Evolutionary conservation across 108 stramenopile species (phyloP).

Genomic region (Skeletonema tropicum): DNA sequence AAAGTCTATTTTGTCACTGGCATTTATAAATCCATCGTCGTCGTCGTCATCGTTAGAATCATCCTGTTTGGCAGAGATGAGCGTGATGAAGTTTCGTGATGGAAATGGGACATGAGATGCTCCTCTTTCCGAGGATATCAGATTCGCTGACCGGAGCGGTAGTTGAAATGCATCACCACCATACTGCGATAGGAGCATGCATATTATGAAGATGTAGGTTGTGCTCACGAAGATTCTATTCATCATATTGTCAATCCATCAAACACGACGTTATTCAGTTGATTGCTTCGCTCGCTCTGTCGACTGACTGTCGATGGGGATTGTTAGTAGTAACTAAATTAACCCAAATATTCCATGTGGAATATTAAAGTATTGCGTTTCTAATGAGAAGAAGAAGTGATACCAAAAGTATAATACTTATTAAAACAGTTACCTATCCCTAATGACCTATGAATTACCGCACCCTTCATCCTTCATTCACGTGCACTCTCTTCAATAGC

Average conservation of each 20-base stretch:
- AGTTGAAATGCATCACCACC: neutral
- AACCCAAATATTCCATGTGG: too few relatives aligned
- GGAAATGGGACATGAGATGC: neutral
- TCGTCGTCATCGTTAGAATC: neutral
- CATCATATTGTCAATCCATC: neutral
- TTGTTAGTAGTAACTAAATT: too few relatives aligned
- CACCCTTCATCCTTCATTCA: too few relatives aligned
- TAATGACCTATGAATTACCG: too few relatives aligned
- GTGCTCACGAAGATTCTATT: neutral
- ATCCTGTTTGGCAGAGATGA: neutral
- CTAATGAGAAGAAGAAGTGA: too few relatives aligned
- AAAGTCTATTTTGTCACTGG: slow-evolving; percentile 29
- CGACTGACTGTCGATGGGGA: too few relatives aligned
- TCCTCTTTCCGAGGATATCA: neutral
- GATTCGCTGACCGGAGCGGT: neutral
- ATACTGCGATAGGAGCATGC: neutral
- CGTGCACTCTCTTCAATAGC: too few relatives aligned
- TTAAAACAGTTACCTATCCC: too few relatives aligned
- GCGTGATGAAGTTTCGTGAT: neutral
- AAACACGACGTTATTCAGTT: too few relatives aligned
- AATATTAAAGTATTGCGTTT: too few relatives aligned
- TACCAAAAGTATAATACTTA: too few relatives aligned
- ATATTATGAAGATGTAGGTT: neutral
- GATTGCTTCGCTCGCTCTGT: too few relatives aligned
- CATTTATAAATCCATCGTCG: slow-evolving; percentile 11